phyloP scores from a whole-genome alignment of 2,329 filamentous ascomycete genomes.

The Curvularia eragrostidis region DNA sequence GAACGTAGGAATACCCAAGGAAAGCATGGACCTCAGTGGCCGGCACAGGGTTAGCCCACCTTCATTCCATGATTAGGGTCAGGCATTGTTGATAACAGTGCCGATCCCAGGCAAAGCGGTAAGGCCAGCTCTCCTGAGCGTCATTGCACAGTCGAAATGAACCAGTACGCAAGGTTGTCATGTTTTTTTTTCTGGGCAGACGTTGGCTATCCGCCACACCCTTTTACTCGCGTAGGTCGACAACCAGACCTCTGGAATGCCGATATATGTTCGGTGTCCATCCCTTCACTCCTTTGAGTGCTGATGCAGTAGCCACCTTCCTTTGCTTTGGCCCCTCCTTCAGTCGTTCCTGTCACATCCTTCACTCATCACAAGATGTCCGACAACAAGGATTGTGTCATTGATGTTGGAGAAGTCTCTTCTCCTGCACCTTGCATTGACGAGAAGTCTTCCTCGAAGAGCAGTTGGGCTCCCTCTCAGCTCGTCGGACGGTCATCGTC shows the following conservation, averaged over 20 bases:
- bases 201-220: constrained; percentile 3
- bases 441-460: constrained; percentile 15
- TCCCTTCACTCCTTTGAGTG: constrained; percentile 7
- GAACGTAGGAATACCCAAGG: constrained; percentile 1
- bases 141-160: constrained; percentile 12
- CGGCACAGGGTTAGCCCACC: constrained; percentile 11
- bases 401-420: constrained; percentile 36
- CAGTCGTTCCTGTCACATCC: constrained; percentile 11
- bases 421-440: constrained; percentile 14
- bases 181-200: constrained; percentile 8
- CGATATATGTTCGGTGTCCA: constrained; percentile 14
- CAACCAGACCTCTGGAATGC: not conserved
- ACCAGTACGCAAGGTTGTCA: constrained; percentile 7
- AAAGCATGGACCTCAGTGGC: constrained; percentile 11
- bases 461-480: constrained; percentile 8
- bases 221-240: constrained; percentile 8
- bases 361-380: constrained; percentile 32
- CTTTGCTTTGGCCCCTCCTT: constrained; percentile 30
- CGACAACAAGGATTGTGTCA: constrained; percentile 24
- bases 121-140: constrained; percentile 6
- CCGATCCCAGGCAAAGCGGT: constrained; percentile 13
- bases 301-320: constrained; percentile 29
- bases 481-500: constrained; percentile 27
- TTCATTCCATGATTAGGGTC: constrained; percentile 4
- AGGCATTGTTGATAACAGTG: constrained; percentile 14